Evolutionary conservation across 495 filamentous ascomycete genomes (phyloP), one percentile per base, ranked within the genome.

Genomic region (Penicillium macrosclerotiorum): DNA sequence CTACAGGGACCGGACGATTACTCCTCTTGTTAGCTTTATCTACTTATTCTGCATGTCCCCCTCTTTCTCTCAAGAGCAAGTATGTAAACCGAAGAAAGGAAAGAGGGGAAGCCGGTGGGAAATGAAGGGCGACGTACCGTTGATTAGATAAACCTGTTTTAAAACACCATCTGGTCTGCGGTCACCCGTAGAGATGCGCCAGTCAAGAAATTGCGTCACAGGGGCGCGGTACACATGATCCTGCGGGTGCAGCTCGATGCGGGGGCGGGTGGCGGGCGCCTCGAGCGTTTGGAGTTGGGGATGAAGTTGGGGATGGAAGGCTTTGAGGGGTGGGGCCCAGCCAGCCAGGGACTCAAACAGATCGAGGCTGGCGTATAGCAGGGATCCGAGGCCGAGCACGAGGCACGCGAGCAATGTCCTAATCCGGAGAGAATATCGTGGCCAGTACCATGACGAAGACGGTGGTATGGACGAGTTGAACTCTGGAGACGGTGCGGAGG

Each of bases 121-220:
- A 14, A 38, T 32, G 7, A 3, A 7, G 5, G 8, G 8, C 43
- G 3, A 5, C 52, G 25, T 26, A 72, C 67, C 54, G 44, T 72
- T 71, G 11, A 72, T 63, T 11, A 71, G 44, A 51, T 60, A 68
- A 2, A 73, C 60, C 8, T 49, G 37, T 40, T 72, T 74, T 16
- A 62, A 29, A 4, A 75, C 72, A 3, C 72, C 72, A 40, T 75
- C 72, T 16, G 69, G 72, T n/a, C 66, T 59, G 17, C 61, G 44
- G 12, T 50, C 2, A 5, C 38, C 63, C 16, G 58, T 49, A 12
- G 57, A 68, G 12, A 74, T 52, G 3, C 37, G 52, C 69, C 71
- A 74, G 18, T 63, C 39, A 9, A 67, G 49, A 35, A 63, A 42
- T 2, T 66, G 65, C 29, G 65, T 67, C 6, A 37, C 29, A 2